These are phyloP conservation scores for Monosporascus ibericus DNA, from an alignment of 2,329 filamentous ascomycete genomes.

Conservation along the genomic window DNA sequence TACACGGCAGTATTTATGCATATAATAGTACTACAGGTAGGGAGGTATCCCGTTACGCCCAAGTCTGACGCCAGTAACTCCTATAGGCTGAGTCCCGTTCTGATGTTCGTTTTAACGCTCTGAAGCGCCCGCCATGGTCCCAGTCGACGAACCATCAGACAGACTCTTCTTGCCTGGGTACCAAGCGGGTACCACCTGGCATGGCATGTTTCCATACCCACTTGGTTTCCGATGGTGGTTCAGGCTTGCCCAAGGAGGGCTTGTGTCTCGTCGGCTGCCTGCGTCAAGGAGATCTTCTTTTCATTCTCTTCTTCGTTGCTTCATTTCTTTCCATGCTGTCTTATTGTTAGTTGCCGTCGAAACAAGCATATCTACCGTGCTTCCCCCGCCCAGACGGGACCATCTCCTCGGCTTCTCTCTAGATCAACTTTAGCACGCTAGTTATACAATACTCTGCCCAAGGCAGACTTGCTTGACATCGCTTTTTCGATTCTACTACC, in stretches of 20 bases:
- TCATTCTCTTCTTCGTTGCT: not conserved
- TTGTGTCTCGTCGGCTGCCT: not conserved
- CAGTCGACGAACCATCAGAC: too few species aligned
- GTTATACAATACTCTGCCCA: not conserved
- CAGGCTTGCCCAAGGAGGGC: conserved; percentile 13
- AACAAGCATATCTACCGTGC: not conserved
- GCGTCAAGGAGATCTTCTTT: not conserved
- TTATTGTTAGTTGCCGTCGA: not conserved
- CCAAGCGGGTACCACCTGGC: too few species aligned
- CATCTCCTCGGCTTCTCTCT: conserved; percentile 13
- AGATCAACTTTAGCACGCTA: conserved; percentile 20
- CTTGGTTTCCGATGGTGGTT: conserved; percentile 7
- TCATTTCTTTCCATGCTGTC: too few species aligned
- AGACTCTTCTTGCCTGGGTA: too few species aligned
- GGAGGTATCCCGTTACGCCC: too few species aligned
- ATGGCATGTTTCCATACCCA: not conserved
- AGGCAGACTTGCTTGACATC: not conserved
- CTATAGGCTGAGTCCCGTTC: too few species aligned
- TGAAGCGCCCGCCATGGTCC: too few species aligned
- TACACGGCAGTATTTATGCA: too few species aligned
- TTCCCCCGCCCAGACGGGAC: not conserved
- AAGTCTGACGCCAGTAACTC: too few species aligned
- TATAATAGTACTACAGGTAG: too few species aligned
- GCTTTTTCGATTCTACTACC: not conserved
- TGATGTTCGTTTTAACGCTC: too few species aligned